Percentiles rank a stretch among this genome's conserved stretches.
phyloP scores from a whole-genome alignment of 2,329 filamentous ascomycete genomes.

The Chaetomium olivaceum region DNA sequence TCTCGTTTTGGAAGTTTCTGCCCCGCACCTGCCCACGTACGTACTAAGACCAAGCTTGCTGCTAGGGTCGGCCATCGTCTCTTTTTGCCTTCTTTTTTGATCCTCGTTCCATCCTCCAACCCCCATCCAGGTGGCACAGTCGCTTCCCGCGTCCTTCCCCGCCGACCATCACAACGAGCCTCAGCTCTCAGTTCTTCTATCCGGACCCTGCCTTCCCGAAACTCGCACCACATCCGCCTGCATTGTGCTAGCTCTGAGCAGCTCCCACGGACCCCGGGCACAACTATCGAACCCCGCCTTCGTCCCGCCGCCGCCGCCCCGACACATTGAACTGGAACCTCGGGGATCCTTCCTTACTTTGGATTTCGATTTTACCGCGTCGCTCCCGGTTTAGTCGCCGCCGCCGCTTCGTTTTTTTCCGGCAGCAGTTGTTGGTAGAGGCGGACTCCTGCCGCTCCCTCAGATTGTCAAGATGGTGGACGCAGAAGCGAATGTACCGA shows the following conservation, averaged over 20 bases:
- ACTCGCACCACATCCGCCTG: slow-evolving; percentile 15
- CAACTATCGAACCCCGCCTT: slow-evolving; percentile 26
- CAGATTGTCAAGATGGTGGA: slow-evolving; percentile 79
- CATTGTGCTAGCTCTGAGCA: slow-evolving; percentile 23
- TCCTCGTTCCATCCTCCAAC: slow-evolving; percentile 16
- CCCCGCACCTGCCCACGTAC: slow-evolving; percentile 17
- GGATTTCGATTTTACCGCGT: slow-evolving; percentile 14
- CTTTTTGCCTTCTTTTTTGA: slow-evolving; percentile 23
- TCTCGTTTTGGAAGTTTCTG: slow-evolving; percentile 7
- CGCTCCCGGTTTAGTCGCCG: slow-evolving; percentile 18
- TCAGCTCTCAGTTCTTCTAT: not conserved
- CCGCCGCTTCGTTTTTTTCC: slow-evolving; percentile 15
- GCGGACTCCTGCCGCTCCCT: slow-evolving; percentile 34
- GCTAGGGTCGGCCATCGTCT: slow-evolving; percentile 10
- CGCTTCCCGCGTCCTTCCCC: slow-evolving; percentile 20
- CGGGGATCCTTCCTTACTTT: slow-evolving; percentile 14
- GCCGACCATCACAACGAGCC: slow-evolving; percentile 12
- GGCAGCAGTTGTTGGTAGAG: slow-evolving; percentile 31
- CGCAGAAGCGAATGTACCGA: slow-evolving; percentile 89
- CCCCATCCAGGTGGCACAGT: slow-evolving; percentile 24
- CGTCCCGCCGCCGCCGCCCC: slow-evolving; percentile 17
- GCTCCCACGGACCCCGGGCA: slow-evolving; percentile 19
- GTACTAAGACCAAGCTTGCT: slow-evolving; percentile 17
- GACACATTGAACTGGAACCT: slow-evolving; percentile 12
- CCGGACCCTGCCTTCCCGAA: slow-evolving; percentile 12